These are phyloP conservation scores for Fusarium transvaalense DNA, from an alignment of 2,329 filamentous ascomycete species.

Conservation along the genomic window DNA sequence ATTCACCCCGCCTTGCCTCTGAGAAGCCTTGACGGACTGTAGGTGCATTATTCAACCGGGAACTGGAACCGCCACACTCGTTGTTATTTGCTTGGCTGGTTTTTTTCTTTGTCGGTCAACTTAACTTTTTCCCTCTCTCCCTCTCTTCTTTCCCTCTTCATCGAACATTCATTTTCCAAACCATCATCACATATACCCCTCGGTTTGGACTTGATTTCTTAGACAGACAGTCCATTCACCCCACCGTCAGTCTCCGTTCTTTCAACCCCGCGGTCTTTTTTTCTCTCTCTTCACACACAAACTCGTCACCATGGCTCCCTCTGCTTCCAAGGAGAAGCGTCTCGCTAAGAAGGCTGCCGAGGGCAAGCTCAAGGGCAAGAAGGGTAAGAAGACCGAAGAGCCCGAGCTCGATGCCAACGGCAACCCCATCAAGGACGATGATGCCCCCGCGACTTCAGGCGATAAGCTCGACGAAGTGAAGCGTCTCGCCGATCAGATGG, in stretches of 20 bases:
- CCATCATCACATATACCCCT: conserved; percentile 35
- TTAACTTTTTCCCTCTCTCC: conserved; percentile 33
- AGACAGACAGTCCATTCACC: conserved; percentile 26
- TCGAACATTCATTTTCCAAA: conserved; percentile 45
- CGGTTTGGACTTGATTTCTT: conserved; percentile 46
- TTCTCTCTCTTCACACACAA: conserved; percentile 17
- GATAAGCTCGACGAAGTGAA: conserved; percentile 84
- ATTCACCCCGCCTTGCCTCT: conserved; percentile 58
- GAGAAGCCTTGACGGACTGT: conserved; percentile 37
- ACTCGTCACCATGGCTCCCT: conserved; percentile 65
- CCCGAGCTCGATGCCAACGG: conserved; percentile 74
- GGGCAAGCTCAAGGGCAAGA: conserved; percentile 75
- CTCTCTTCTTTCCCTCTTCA: conserved; percentile 28
- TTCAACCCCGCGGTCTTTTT: conserved; percentile 47
- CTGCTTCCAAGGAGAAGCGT: conserved; percentile 78
- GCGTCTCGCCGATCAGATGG: conserved; percentile 91
- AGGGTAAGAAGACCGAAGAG: conserved; percentile 80
- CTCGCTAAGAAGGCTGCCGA: conserved; percentile 78
- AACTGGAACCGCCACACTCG: conserved; percentile 49
- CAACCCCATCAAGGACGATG: conserved; percentile 64
- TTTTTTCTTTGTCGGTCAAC: conserved; percentile 43
- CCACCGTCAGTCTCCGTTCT: conserved; percentile 45
- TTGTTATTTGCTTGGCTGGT: conserved; percentile 44
- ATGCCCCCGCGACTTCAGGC: conserved; percentile 76
- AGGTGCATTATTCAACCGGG: conserved; percentile 36